phyloP scores from a whole-genome alignment of 768 basidiomycete genomes.

The Cantharellus anzutake region DNA sequence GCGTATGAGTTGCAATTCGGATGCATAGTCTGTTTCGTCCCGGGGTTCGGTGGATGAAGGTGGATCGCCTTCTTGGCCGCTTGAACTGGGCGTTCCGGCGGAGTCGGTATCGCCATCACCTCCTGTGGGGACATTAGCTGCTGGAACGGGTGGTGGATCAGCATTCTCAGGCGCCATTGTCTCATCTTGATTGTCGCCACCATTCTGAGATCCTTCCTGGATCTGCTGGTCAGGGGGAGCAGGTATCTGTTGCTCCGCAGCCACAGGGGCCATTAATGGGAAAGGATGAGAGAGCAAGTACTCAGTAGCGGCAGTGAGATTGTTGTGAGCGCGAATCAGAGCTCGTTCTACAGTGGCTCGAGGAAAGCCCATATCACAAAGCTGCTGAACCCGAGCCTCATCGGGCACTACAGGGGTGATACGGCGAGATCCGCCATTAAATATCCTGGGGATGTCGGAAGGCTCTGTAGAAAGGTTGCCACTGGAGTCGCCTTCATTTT shows the following conservation, averaged over 20 bases:
- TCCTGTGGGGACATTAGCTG: background rate
- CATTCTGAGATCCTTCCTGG: background rate
- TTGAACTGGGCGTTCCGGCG: background rate
- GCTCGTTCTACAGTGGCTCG: constrained; percentile 76
- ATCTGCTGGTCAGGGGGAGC: constrained; percentile 38
- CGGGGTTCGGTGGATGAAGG: constrained; percentile 6
- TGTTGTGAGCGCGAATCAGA: constrained; percentile 68
- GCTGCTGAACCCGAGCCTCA: constrained; percentile 58
- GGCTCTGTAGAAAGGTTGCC: background rate
- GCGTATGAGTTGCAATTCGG: constrained; percentile 44
- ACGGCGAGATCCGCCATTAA: background rate
- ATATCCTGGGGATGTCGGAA: background rate
- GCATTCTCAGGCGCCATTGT: background rate
- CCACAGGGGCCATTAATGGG: constrained; percentile 30
- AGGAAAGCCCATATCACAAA: constrained; percentile 95
- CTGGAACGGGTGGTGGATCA: background rate
- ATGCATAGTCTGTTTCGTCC: constrained; percentile 29
- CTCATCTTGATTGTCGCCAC: background rate
- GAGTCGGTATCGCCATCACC: background rate
- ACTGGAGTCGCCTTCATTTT: constrained; percentile 34
- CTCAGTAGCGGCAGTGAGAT: constrained; percentile 76
- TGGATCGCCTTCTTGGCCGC: background rate
- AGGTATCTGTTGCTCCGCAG: background rate
- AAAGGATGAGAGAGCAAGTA: constrained; percentile 58
- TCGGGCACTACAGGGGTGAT: constrained; percentile 32